phyloP scores from a whole-genome alignment of 2,329 filamentous ascomycete species.

The Penicillium sp. region DNA sequence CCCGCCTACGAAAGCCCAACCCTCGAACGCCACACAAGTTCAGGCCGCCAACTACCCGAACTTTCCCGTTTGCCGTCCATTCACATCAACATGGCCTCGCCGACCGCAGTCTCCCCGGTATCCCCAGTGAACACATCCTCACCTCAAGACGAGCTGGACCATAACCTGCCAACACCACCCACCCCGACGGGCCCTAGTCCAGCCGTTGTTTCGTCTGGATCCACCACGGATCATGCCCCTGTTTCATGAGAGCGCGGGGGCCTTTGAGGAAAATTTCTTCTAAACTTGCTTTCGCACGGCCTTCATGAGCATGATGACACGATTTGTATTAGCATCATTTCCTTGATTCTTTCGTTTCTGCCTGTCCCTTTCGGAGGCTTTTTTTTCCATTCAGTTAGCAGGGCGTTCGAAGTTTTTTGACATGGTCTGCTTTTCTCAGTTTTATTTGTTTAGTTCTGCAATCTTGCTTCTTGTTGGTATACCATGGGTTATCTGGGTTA shows the following conservation, averaged over 20 bases:
- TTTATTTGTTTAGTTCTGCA: background rate
- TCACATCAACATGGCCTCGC: slow-evolving; percentile 31
- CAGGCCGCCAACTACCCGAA: slow-evolving; percentile 12
- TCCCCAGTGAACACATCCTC: slow-evolving; percentile 25
- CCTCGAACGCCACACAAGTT: slow-evolving; percentile 9
- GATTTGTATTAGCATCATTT: slow-evolving; percentile 22
- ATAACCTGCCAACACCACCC: slow-evolving; percentile 8
- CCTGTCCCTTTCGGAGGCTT: background rate
- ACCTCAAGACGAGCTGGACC: slow-evolving; percentile 7
- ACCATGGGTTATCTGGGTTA: background rate
- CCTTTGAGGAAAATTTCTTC: background rate
- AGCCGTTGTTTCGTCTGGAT: slow-evolving; percentile 2
- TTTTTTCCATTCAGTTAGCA: slow-evolving; percentile 19
- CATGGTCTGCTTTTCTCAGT: background rate
- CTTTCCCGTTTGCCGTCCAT: slow-evolving; percentile 31
- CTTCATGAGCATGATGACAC: slow-evolving; percentile 20
- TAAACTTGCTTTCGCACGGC: background rate
- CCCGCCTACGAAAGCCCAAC: slow-evolving; percentile 39
- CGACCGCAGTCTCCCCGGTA: slow-evolving; percentile 23
- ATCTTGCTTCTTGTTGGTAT: background rate
- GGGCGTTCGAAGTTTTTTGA: slow-evolving; percentile 22
- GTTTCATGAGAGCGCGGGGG: slow-evolving; percentile 3
- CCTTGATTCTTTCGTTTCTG: background rate
- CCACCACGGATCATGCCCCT: slow-evolving; percentile 3
- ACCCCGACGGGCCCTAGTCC: slow-evolving; percentile 3